These are phyloP conservation scores for Rossbeevera mucosa DNA, from an alignment of 768 basidiomycete species.

Conservation along the genomic window DNA sequence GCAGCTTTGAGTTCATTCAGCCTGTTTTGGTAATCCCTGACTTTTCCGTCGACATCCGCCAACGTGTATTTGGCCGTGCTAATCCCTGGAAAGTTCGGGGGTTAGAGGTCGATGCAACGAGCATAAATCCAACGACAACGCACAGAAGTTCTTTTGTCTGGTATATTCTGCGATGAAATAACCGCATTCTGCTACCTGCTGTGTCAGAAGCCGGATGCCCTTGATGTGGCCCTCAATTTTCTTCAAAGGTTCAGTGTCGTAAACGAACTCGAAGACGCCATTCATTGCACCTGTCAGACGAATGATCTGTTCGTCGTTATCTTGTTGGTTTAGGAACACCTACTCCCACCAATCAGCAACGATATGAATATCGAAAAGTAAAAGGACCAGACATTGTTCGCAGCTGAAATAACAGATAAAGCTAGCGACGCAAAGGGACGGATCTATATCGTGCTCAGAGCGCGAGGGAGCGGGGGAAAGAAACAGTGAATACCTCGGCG, in stretches of 20 bases:
- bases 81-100: not conserved
- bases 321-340: not conserved
- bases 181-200: constrained; percentile 1
- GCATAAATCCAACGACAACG: not conserved
- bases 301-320: not conserved
- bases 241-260: not conserved
- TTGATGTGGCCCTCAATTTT: not conserved
- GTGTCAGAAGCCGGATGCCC: not conserved
- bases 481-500: not conserved
- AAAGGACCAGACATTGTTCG: not conserved
- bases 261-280: not conserved
- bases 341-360: not conserved
- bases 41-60: not conserved
- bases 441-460: constrained; percentile 1
- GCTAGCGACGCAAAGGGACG: not conserved
- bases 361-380: not conserved
- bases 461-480: too few relatives aligned
- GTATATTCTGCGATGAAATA: not conserved
- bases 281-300: not conserved
- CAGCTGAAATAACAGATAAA: not conserved
- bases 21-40: not conserved
- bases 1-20: not conserved
- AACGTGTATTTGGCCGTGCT: not conserved
- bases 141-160: not conserved
- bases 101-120: not conserved